A percentile compares a stretch with the other conserved stretches of the same genome.
Conservation (phyloP, 73 alveolate genomes). For the Paramecium primaurelia region DNA sequence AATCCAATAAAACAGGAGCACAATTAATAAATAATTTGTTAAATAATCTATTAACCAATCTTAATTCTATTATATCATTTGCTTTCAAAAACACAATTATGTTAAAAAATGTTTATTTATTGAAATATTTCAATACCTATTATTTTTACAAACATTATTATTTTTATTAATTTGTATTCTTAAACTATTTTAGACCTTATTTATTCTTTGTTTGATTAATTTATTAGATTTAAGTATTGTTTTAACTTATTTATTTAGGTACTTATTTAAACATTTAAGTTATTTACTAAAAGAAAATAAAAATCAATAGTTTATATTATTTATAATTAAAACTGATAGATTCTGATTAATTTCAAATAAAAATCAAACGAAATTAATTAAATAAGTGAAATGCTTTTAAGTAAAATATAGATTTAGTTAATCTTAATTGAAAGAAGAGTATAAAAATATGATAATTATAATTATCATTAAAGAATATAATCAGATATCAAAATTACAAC, state of each 20-base stretch:
- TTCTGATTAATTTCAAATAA: background rate
- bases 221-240: background rate
- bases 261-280: background rate
- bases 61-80: background rate
- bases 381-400: background rate
- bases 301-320: background rate
- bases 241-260: background rate
- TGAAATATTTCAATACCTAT: background rate
- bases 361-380: background rate
- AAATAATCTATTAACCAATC: background rate
- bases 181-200: background rate
- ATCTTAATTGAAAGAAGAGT: background rate
- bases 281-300: no score
- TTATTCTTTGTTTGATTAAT: background rate
- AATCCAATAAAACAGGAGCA: background rate
- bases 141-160: background rate
- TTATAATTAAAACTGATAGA: background rate
- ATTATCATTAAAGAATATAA: background rate
- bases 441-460: background rate
- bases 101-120: background rate
- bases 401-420: background rate
- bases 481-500: slow-evolving; percentile 11
- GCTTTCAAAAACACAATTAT: background rate
- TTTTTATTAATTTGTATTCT: background rate
- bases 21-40: background rate